phyloP scores from a whole-genome alignment of 768 basidiomycete genomes.

The Austroboletus festivus region DNA sequence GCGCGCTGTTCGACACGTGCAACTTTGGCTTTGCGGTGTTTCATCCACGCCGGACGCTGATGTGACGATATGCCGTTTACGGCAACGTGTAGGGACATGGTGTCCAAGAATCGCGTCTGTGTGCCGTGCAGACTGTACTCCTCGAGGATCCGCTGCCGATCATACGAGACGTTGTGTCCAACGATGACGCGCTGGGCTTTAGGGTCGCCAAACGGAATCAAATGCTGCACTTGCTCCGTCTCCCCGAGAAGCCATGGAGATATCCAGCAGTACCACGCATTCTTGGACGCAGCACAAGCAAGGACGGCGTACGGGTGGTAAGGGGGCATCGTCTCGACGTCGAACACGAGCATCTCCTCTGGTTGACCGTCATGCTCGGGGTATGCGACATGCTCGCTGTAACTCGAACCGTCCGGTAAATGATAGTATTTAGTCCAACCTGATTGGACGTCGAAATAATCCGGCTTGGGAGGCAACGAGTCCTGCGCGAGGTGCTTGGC shows the following conservation, averaged over 20 bases:
- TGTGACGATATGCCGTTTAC: constrained; percentile 92
- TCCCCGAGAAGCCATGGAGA: constrained; percentile 86
- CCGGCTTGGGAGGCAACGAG: constrained; percentile 60
- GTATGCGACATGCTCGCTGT: constrained; percentile 66
- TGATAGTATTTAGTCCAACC: constrained; percentile 91
- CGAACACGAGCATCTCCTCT: constrained; percentile 81
- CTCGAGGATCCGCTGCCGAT: constrained; percentile 75
- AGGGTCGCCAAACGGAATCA: constrained; percentile 70
- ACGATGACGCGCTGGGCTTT: constrained; percentile 62
- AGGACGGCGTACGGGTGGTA: constrained; percentile 82
- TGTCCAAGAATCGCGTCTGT: constrained; percentile 83
- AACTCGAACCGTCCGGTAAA: constrained; percentile 71
- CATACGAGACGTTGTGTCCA: constrained; percentile 95
- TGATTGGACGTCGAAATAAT: constrained; percentile 49
- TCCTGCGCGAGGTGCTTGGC: constrained; percentile 54
- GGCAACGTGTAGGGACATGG: constrained; percentile 92
- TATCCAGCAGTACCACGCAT: constrained; percentile 95
- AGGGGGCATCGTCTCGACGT: constrained; percentile 90
- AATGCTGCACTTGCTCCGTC: constrained; percentile 54
- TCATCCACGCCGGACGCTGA: constrained; percentile 91
- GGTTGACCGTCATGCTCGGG: constrained; percentile 60
- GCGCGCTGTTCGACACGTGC: constrained; percentile 50
- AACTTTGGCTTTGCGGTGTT: constrained; percentile 71
- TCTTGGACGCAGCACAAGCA: constrained; percentile 80
- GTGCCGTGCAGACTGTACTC: constrained; percentile 75